These are phyloP conservation scores for Luffa acutangula DNA, from an alignment of 306 rosid genomes.

Conservation along the genomic window DNA sequence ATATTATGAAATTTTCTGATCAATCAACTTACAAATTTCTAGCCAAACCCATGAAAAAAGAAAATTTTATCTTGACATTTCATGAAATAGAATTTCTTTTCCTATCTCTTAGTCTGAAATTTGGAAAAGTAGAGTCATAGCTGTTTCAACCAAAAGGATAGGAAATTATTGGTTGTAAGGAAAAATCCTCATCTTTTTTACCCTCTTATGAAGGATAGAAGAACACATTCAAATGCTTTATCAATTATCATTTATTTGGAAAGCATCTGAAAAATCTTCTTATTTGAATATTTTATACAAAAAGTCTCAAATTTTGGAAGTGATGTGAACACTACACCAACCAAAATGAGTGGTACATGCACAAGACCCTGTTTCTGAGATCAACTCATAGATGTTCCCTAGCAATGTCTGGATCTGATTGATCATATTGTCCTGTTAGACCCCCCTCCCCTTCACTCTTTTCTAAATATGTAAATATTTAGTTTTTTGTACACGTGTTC, in stretches of 20 bases:
- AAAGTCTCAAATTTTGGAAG: neutral
- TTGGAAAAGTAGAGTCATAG: neutral
- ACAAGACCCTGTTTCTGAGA: conserved; percentile 8
- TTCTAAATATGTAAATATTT: neutral
- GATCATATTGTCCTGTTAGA: conserved; percentile 6
- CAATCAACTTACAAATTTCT: neutral
- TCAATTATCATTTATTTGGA: neutral
- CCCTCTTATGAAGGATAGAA: neutral
- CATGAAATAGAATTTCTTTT: neutral
- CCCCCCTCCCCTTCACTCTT: neutral
- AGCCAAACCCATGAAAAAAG: neutral
- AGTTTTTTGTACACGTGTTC: neutral
- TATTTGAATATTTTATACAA: neutral
- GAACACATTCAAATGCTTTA: neutral
- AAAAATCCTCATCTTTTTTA: neutral
- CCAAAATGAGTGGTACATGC: conserved; percentile 16
- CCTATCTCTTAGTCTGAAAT: neutral
- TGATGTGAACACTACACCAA: conserved; percentile 12
- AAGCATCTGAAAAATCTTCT: neutral
- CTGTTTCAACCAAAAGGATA: neutral
- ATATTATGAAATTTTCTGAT: neutral
- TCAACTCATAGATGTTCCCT: conserved; percentile 11
- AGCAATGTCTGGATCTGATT: conserved; percentile 10
- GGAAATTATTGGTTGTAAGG: neutral
- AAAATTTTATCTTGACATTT: neutral